A percentile compares a stretch with the other conserved stretches of the same genome.
These are phyloP conservation scores for Phytophthora brassicae DNA, from an alignment of 352 stramenopile species.

Conservation along the genomic window DNA sequence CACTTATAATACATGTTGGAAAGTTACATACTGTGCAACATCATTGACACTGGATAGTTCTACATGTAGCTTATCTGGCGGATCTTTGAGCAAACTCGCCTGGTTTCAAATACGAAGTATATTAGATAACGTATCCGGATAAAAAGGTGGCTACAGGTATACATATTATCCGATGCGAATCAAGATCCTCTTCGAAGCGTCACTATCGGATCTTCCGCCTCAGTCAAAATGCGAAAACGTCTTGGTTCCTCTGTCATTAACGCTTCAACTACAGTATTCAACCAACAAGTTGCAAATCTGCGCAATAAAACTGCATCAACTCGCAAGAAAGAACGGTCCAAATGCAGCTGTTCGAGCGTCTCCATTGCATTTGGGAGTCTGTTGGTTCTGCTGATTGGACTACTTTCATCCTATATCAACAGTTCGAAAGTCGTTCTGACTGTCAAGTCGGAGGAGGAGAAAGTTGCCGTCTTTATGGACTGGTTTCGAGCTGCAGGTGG, in stretches of 20 bases:
- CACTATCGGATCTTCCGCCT: conserved; percentile 8
- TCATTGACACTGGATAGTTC: too few species aligned
- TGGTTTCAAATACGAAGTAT: too few species aligned
- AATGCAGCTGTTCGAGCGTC: background rate
- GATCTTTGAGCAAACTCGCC: too few species aligned
- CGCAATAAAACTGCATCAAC: background rate
- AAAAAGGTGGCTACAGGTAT: background rate
- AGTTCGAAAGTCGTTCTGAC: background rate
- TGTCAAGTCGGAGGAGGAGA: conserved; percentile 7
- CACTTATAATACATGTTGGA: too few species aligned
- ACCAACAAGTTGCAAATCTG: background rate
- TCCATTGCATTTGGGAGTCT: conserved; percentile 9
- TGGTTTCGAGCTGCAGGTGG: conserved; percentile 49
- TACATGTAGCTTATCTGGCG: too few species aligned
- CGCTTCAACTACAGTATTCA: conserved; percentile 1
- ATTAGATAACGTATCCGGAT: too few species aligned
- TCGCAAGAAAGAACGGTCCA: conserved; percentile 7
- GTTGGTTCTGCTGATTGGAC: conserved; percentile 12
- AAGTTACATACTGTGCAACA: too few species aligned
- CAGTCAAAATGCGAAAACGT: conserved; percentile 13
- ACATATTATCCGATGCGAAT: conserved; percentile 3
- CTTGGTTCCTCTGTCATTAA: background rate
- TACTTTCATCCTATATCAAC: background rate
- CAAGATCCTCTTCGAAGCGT: conserved; percentile 23
- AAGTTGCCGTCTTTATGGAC: conserved; percentile 33